Evolutionary conservation across 768 basidiomycete species (phyloP).

Genomic region (Mycena polygramma): DNA sequence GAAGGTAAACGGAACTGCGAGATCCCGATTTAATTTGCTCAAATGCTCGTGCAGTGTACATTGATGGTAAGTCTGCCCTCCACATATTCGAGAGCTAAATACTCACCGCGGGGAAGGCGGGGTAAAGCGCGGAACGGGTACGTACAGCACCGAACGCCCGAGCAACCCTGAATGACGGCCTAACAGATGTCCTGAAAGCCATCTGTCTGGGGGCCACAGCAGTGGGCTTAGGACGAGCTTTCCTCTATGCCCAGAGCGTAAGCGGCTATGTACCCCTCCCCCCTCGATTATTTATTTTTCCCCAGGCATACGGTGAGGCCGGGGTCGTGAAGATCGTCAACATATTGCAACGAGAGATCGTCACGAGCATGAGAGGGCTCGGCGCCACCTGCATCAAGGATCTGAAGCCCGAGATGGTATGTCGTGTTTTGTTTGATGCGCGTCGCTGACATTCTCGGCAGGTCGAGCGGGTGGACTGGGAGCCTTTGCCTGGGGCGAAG

Average conservation of each 20-base stretch:
- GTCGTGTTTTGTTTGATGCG: constrained; percentile 33
- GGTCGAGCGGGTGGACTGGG: constrained; percentile 80
- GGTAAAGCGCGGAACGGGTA: constrained; percentile 82
- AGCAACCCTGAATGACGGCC: not conserved
- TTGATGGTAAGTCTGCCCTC: constrained; percentile 70
- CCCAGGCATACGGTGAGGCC: constrained; percentile 79
- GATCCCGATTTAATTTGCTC: not conserved
- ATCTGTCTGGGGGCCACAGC: constrained; percentile 90
- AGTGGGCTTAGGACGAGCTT: constrained; percentile 88
- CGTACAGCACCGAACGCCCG: constrained; percentile 30
- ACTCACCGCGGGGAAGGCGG: constrained; percentile 55
- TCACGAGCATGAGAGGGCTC: constrained; percentile 79
- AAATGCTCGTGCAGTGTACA: constrained; percentile 69
- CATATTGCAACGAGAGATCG: constrained; percentile 84
- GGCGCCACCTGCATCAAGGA: constrained; percentile 77
- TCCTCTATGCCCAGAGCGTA: constrained; percentile 90
- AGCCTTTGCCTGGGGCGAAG: constrained; percentile 51
- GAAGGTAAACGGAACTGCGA: constrained; percentile 64
- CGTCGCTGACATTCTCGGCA: constrained; percentile 40
- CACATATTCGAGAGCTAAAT: constrained; percentile 4
- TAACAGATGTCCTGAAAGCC: constrained; percentile 86
- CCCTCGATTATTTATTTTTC: constrained; percentile 6
- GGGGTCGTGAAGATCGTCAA: constrained; percentile 76
- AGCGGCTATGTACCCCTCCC: constrained; percentile 37
- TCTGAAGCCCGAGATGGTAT: constrained; percentile 81